phyloP scores from a whole-genome alignment of 257 asterid species.

The Jasminum sambac region DNA sequence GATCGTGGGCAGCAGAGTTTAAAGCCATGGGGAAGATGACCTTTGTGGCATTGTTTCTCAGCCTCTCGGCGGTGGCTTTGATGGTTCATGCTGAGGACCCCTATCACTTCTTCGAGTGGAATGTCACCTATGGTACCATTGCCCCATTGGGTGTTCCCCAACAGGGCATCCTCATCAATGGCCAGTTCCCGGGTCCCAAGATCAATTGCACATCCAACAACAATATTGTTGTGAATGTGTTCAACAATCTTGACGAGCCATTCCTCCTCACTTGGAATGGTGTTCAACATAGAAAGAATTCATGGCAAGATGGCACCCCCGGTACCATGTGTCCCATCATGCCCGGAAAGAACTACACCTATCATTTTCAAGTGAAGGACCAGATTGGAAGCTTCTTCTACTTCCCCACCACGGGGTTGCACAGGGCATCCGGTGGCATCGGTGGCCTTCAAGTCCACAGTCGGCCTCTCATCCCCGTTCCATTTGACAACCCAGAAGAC shows the following conservation, averaged over 20 bases:
- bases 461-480: slow-evolving; percentile 28
- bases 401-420: slow-evolving; percentile 29
- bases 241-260: slow-evolving; percentile 25
- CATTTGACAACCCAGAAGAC: slow-evolving; percentile 18
- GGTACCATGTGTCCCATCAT: slow-evolving; percentile 28
- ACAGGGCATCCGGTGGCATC: slow-evolving; percentile 24
- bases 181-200: slow-evolving; percentile 29
- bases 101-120: slow-evolving; percentile 22
- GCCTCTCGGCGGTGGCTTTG: slow-evolving; percentile 6
- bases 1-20: background rate
- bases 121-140: slow-evolving; percentile 25
- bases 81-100: slow-evolving; percentile 23
- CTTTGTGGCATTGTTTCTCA: slow-evolving; percentile 13
- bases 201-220: slow-evolving; percentile 27
- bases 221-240: slow-evolving; percentile 27
- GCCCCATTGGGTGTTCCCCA: slow-evolving; percentile 29
- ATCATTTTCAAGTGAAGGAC: slow-evolving; percentile 28
- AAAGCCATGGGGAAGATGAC: slow-evolving; percentile 21
- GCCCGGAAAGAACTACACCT: slow-evolving; percentile 27
- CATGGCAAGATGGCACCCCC: slow-evolving; percentile 28
- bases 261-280: slow-evolving; percentile 24
- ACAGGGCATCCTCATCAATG: slow-evolving; percentile 27
- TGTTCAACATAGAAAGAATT: slow-evolving; percentile 29
- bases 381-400: slow-evolving; percentile 28
- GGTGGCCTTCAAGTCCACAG: slow-evolving; percentile 26